These are phyloP conservation scores for Boletus pseudopeckii DNA, from an alignment of 768 basidiomycete species.

Conservation along the genomic window DNA sequence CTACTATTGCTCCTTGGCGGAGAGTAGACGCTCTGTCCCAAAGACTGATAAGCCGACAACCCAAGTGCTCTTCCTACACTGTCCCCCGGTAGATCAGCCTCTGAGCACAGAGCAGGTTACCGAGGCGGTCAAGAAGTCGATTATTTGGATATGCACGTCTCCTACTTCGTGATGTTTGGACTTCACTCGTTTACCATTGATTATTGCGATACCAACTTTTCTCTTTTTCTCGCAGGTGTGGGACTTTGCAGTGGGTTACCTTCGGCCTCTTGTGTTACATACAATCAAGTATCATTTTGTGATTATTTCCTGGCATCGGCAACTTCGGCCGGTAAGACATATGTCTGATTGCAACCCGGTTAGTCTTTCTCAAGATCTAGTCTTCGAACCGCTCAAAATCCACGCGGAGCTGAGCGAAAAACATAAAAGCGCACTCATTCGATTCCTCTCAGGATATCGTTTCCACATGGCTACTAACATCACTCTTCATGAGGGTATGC, in stretches of 20 bases:
- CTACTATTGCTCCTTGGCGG: slow-evolving; percentile 73
- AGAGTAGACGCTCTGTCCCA: slow-evolving; percentile 46
- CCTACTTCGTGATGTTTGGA: slow-evolving; percentile 13
- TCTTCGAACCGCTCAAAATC: background rate
- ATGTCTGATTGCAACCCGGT: background rate
- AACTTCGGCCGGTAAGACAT: slow-evolving; percentile 10
- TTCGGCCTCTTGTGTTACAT: background rate
- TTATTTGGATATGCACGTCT: slow-evolving; percentile 52
- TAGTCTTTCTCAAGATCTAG: slow-evolving; percentile 11
- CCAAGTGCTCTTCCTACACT: slow-evolving; percentile 67
- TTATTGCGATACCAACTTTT: slow-evolving; percentile 16
- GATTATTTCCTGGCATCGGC: slow-evolving; percentile 8
- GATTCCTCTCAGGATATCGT: background rate
- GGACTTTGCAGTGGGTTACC: slow-evolving; percentile 26
- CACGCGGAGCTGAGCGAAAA: background rate
- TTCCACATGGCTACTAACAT: slow-evolving; percentile 45
- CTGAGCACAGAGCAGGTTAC: slow-evolving; percentile 64
- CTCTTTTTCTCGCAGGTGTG: slow-evolving; percentile 5
- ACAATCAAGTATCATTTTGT: background rate
- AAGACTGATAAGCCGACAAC: slow-evolving; percentile 32
- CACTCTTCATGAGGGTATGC: slow-evolving; percentile 65
- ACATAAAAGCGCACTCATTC: slow-evolving; percentile 11
- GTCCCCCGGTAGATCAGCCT: slow-evolving; percentile 64
- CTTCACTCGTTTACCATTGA: background rate
- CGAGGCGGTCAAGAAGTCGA: slow-evolving; percentile 56